Evolutionary conservation across 495 filamentous ascomycete genomes (phyloP).

Genomic region (Polyplosphaeria fusca): DNA sequence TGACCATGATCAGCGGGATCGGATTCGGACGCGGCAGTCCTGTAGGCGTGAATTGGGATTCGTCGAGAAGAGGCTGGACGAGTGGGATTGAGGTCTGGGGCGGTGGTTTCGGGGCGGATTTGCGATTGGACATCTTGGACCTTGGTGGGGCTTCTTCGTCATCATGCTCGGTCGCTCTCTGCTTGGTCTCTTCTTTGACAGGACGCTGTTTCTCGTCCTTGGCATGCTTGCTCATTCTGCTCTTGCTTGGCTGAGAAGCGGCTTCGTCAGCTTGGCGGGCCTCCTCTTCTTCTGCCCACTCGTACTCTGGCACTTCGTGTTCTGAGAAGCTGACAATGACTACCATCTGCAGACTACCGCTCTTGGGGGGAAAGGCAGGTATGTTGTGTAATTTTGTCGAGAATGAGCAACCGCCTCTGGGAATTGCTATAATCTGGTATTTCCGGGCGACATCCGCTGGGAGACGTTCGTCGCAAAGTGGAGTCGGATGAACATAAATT

Average conservation of each 20-base stretch:
- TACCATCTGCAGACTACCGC: constrained; percentile 66
- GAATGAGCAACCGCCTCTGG: constrained; percentile 82
- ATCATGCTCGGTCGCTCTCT: constrained; percentile 1
- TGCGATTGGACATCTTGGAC: background rate
- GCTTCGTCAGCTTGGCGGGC: no score
- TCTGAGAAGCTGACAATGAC: constrained; percentile 67
- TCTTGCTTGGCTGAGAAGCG: no score
- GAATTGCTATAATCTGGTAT: constrained; percentile 80
- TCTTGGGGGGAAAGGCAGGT: constrained; percentile 64
- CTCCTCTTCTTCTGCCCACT: constrained; percentile 34
- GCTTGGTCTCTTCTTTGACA: background rate
- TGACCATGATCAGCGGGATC: constrained; percentile 82
- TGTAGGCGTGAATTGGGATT: constrained; percentile 64
- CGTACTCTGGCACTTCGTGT: constrained; percentile 43
- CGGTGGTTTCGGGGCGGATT: background rate
- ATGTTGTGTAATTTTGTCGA: constrained; percentile 78
- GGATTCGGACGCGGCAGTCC: constrained; percentile 70
- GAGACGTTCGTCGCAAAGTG: constrained; percentile 60
- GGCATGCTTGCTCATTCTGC: background rate
- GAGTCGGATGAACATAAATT: constrained; percentile 67
- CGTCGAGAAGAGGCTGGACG: constrained; percentile 73
- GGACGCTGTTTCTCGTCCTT: background rate
- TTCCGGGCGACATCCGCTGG: constrained; percentile 56
- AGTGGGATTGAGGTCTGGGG: constrained; percentile 34
- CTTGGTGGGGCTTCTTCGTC: background rate